Base-by-base conservation (phyloP, 768 basidiomycete species). In the Termitomyces sp. region DNA sequence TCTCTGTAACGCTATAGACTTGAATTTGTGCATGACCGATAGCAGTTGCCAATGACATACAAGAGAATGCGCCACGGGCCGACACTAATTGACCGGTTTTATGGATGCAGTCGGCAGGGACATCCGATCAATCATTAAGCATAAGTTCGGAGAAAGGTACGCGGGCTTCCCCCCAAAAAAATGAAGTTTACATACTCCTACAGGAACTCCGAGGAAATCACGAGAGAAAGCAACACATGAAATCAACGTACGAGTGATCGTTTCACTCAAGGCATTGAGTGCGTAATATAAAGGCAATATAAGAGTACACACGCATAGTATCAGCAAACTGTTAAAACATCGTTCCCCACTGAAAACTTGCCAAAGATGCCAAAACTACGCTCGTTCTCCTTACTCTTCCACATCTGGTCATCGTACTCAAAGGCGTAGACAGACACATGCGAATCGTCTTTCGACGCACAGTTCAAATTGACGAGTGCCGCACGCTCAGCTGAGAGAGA, bases 331-430 rank as follows among this genome's bases (percentile, higher is more conserved):
- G 45, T 28, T 21, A 61, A 40, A 15, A 61, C 43, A 44, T 58
- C 60, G 28, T 44, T 44, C n/a, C 49, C 55, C 44, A 62, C 17
- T 17, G 47, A 31, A n/a, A 54, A 51, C 49, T 63, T 62, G 21
- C 48, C 61, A 43, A 59, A 57, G 33, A 62, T 57, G 17, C 61
- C 60, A 43, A 59, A 63, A 61, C 60, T 62, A 33, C 51, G 60
- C 38, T 63, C 62, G 35, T 59, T 63, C 44, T 62, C 62, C 44
- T 55, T 53, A 12, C 37, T 49, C 49, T 62, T 62, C 62, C 62
- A 62, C 31, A 43, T 17, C 33, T 60, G 60, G 28, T 63, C 62
- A 41, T 63, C 62, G 33, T 61, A 62, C 45, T 62, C 61, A 33
- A 63, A 61, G 9, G 62, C 62, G 26, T 59, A 61, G 8, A 63